Evolutionary conservation across 1,284 basidiomycete species (phyloP).

Genomic region (Psilocybe mexicana): DNA sequence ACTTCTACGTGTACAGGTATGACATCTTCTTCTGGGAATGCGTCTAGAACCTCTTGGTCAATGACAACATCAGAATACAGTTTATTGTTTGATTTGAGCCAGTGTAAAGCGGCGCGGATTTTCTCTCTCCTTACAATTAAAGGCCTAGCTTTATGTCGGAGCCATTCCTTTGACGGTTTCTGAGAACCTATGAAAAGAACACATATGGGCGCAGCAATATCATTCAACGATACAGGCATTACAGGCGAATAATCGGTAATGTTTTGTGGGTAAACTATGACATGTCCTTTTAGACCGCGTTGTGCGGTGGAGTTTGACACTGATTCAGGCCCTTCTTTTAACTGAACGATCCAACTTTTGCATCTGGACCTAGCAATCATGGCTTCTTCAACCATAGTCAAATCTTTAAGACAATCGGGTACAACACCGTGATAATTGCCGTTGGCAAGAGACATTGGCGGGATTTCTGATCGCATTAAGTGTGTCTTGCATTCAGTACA

Average conservation of each 20-base stretch:
- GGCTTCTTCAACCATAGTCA: slow-evolving; percentile 27
- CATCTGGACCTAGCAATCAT: slow-evolving; percentile 26
- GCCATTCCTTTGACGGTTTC: slow-evolving; percentile 30
- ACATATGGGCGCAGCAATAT: slow-evolving; percentile 31
- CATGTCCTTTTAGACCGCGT: slow-evolving; percentile 34
- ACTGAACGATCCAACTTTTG: slow-evolving; percentile 24
- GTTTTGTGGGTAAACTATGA: slow-evolving; percentile 38
- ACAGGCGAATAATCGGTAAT: slow-evolving; percentile 25
- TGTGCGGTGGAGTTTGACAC: slow-evolving; percentile 16
- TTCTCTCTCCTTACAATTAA: slow-evolving; percentile 28
- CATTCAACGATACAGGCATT: slow-evolving; percentile 30
- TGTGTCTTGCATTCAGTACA: too few relatives aligned
- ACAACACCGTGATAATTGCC: slow-evolving; percentile 22
- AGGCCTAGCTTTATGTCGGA: slow-evolving; percentile 32
- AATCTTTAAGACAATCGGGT: slow-evolving; percentile 21
- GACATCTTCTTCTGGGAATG: slow-evolving; percentile 17
- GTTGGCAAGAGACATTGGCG: slow-evolving; percentile 23
- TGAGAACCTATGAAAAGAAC: slow-evolving; percentile 37
- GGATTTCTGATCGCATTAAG: background rate
- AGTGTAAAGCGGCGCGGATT: slow-evolving; percentile 31
- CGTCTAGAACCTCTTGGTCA: slow-evolving; percentile 23
- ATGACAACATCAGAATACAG: slow-evolving; percentile 32
- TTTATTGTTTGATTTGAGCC: slow-evolving; percentile 34
- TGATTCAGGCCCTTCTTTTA: slow-evolving; percentile 17
- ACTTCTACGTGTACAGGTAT: slow-evolving; percentile 32